Base-by-base conservation (phyloP, 139 green algal species). In the Closterium sp. region DNA sequence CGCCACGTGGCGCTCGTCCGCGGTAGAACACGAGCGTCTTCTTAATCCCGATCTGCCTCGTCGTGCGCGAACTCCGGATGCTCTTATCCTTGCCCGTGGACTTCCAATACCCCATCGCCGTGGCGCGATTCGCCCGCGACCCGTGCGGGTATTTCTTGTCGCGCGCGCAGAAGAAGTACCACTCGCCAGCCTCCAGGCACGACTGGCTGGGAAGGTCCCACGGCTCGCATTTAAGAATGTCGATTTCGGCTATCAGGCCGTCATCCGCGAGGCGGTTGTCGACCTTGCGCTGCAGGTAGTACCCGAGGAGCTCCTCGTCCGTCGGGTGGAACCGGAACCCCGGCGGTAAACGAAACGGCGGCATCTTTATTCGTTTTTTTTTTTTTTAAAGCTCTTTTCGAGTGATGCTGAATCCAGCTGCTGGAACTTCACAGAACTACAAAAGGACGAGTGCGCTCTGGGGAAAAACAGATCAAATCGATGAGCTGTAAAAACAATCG, bases 21-120 rank as follows among this genome's bases (percentile, higher is more conserved):
- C 16, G 10, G 89, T 92, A 92, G 32, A 92, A 92, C 31, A 92
- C 89, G 28, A 92, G 89, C 36, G 89, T 92, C 30, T 92, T 92
- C 89, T 92, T 92, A 30, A 92, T 88, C 19, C 89, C 89, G 3
- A 88, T 88, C 21, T 81, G 89, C 32, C 35, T 89, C 28, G n/a
- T 19, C n/a, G 81, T 88, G 33, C 33, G 33, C 43, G 89, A 66
- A 10, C 21, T 34, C 30, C 32, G 84, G 8, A 91, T 30, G n/a
- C 83, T 9, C 25, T 66, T 64, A 25, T 92, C 89, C 32, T 92
- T 92, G 64, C 85, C 85, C 25, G 85, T 88, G 8, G 85, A 32
- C 85, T 88, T 88, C 85, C 85, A 88, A 25, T 88, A 88, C 25
- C 85, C 85, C 85, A n/a, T 55, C 85, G 28, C 30, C 25, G 85